A percentile compares a stretch with the other conserved stretches of the same genome.
Conservation (phyloP, 805 yeast genomes). For the Candida suzukii region DNA sequence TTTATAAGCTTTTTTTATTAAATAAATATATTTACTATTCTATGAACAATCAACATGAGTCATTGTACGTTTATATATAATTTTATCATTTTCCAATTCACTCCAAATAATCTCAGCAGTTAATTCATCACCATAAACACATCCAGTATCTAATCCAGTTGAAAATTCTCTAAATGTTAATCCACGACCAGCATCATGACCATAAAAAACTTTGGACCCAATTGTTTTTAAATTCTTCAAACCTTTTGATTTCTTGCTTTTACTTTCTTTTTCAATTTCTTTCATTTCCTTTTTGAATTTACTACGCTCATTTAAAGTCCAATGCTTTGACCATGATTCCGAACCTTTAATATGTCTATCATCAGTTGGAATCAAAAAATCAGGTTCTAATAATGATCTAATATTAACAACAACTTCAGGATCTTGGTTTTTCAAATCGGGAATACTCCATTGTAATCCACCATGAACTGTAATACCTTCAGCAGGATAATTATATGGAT, state of each 20-base stretch:
- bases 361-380: constrained; percentile 52
- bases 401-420: constrained; percentile 62
- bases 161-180: constrained; percentile 57
- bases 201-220: constrained; percentile 57
- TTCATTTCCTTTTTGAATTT: constrained; percentile 3
- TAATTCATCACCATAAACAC: constrained; percentile 68
- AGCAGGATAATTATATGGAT: constrained; percentile 19
- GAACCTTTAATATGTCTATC: constrained; percentile 21
- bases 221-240: background rate
- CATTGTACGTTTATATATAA: constrained; percentile 19
- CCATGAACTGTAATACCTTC: constrained; percentile 71
- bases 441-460: constrained; percentile 65
- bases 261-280: background rate
- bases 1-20: background rate
- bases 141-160: constrained; percentile 77
- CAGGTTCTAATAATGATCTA: constrained; percentile 61
- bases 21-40: background rate
- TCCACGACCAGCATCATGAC: constrained; percentile 84
- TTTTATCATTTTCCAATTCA: constrained; percentile 13
- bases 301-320: constrained; percentile 20
- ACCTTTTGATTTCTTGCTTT: background rate
- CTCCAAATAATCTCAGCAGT: constrained; percentile 52
- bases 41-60: constrained; percentile 22
- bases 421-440: constrained; percentile 44
- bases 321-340: constrained; percentile 26